Conservation (phyloP, 1,284 basidiomycete genomes). For the Trichosporon ovoides region DNA sequence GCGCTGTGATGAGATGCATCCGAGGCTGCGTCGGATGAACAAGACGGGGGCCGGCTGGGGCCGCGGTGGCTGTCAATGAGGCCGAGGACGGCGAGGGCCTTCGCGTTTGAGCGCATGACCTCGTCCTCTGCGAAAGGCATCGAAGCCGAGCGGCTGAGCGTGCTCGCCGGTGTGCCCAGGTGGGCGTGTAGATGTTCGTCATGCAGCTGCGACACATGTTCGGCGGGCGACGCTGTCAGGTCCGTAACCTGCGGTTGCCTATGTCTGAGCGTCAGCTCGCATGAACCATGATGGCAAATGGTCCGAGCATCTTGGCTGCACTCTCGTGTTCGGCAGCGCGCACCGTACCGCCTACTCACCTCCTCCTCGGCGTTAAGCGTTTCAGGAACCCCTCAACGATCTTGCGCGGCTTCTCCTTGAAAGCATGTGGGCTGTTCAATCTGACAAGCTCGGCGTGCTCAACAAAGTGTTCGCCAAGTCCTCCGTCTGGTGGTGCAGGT, state of each 20-base stretch:
- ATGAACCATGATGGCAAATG: too few species aligned
- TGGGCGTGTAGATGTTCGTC: neutral
- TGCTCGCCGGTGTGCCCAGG: neutral
- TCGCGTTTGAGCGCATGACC: neutral
- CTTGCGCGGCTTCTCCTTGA: conserved; percentile 1
- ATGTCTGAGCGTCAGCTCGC: neutral
- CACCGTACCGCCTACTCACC: conserved; percentile 1
- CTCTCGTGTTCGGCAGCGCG: too few species aligned
- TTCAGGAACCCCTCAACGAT: conserved; percentile 10
- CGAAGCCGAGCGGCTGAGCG: neutral
- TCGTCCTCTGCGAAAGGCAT: neutral
- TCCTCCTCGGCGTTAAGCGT: conserved; percentile 7
- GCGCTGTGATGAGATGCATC: neutral
- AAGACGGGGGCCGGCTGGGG: neutral
- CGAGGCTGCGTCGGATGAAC: neutral
- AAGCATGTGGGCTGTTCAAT: neutral
- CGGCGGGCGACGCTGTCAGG: neutral
- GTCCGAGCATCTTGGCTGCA: too few species aligned
- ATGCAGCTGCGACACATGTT: neutral
- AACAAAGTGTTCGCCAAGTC: neutral
- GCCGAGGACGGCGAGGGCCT: neutral
- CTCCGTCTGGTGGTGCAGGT: neutral
- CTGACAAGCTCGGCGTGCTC: neutral
- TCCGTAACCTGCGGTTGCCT: neutral
- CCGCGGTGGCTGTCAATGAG: neutral